Percentiles rank a stretch among this genome's conserved stretches.
These are phyloP conservation scores for Plasmodium knowlesi DNA, from an alignment of 169 alveolate genomes.

Conservation along the genomic window DNA sequence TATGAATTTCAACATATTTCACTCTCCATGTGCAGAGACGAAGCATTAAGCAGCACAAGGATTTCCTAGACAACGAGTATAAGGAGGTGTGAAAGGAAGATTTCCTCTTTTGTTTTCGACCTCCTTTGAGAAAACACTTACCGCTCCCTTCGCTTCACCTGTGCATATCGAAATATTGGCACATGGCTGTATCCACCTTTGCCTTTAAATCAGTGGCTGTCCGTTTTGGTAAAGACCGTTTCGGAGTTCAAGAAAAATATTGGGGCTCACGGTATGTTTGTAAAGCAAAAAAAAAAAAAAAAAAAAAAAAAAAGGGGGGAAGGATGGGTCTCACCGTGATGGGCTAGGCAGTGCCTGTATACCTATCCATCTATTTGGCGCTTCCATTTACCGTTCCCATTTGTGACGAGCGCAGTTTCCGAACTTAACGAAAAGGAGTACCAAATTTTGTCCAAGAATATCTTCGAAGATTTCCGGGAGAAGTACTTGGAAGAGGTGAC, in stretches of 20 bases:
- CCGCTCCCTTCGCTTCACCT: neutral
- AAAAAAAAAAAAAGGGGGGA: neutral
- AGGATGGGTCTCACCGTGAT: neutral
- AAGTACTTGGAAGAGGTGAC: slow-evolving; percentile 51
- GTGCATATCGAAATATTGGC: neutral
- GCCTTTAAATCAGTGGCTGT: slow-evolving; percentile 30
- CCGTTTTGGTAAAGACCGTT: slow-evolving; percentile 35
- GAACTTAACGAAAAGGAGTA: slow-evolving; percentile 67
- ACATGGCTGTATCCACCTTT: neutral
- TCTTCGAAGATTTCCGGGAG: slow-evolving; percentile 56
- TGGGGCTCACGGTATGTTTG: slow-evolving; percentile 40
- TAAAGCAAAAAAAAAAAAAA: neutral
- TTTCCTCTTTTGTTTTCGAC: neutral
- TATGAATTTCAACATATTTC: neutral
- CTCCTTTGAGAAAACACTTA: neutral
- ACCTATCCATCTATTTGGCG: neutral
- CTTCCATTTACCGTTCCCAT: neutral
- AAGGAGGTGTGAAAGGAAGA: slow-evolving; percentile 35
- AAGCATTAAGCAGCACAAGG: slow-evolving; percentile 63
- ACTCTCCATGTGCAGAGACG: slow-evolving; percentile 32
- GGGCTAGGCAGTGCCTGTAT: neutral
- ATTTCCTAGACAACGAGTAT: slow-evolving; percentile 58
- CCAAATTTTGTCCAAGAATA: slow-evolving; percentile 52
- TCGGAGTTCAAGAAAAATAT: slow-evolving; percentile 62
- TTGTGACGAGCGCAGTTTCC: slow-evolving; percentile 19